Evolutionary conservation across 2,329 filamentous ascomycete genomes (phyloP), one percentile per base, ranked within the genome.

Genomic region (Fusarium pininemorale): DNA sequence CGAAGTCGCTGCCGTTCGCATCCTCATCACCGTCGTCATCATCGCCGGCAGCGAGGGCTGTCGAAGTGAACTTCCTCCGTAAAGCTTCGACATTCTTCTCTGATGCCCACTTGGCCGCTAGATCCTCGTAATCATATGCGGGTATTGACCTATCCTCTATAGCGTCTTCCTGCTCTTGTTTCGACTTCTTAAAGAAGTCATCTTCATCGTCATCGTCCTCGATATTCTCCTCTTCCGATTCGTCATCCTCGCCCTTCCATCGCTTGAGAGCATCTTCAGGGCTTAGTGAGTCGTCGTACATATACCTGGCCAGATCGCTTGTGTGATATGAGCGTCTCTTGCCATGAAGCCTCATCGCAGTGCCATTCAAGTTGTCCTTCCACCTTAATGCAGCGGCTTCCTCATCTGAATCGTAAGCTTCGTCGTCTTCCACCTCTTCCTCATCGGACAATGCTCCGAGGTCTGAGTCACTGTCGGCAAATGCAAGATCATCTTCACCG

Each of bases 381-480:
- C 97, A 99, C 50, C 91, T 89, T 28, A 94, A 78, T 7, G 88
- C 91, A 6, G 91, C 92, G 44, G 93, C 92, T 54, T 96, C 94
- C 59, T 94, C 93, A 24, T 89, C 89, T 5, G 86, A 88, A 58
- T 84, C 81, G 53, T 83, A 81, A n/a, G 90, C 89, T n/a, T 90
- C 87, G 1, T 85, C 84, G 0, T 86, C 83, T 16, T 84, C 85
- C 8, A 83, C 85, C 1, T 83, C 84, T 7, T 85, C 84, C 1
- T 82, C 82, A 4, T 85, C 85, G 6, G 94, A 97, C 72, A 98
- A 83, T 7, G 96, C 98, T 12, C 96, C 96, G 9, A 99, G 87
- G 80, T 99, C 97, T 0, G 96, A 99, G 82, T 99, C 97, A 79
- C 94, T 98, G 79, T 99, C 96, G 20, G 96, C 96, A 84, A 98